Base-by-base conservation (phyloP, 352 stramenopile genomes). In the Globisporangium alternatum region DNA sequence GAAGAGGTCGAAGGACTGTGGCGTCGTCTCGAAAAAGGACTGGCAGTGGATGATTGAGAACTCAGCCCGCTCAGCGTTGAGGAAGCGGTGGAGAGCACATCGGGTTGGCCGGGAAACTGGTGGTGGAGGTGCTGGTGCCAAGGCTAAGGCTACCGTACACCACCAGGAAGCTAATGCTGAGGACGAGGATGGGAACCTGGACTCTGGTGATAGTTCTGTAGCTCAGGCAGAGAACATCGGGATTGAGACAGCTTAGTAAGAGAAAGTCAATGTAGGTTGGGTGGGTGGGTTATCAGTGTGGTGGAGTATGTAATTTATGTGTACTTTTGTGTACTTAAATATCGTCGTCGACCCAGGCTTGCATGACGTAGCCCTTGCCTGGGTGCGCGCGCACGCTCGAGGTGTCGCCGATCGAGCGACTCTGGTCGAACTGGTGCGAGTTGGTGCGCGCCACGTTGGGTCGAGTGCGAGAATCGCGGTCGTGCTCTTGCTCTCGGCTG, bases 331-430 rank as follows among this genome's bases (percentile, higher is more conserved):
- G 9, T 8, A 22, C 19, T 44, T 72, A 47, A 69, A 75, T 77
- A 63, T 83, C 69, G 13, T 85, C 80, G 54, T 89, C 80, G 55
- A 72, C 78, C 82, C 82, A 91, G 8, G 82, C 82, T 51, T 91
- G 75, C 70, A 91, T 89, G 51, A 90, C 70, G 54, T 74, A 82
- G 3, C 78, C 80, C 54, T 85, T 80, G 58, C 65, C 76, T 48
- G 58, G 37, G 39, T 72, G 44, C 49, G 68, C 25, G 31, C 66
- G 62, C 56, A 58, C 63, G 43, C 39, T 70, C 31, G 33, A 53
- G 19, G 47, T 9, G 10, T 56, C 55, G 6, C 58, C 56, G 56
- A 55, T 72, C 47, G 35, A 55, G 43, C 43, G 65, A 5, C 61
- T 52, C 52, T 48, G 43, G 5, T 67, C 49, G 12, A 63, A 48